phyloP scores from a whole-genome alignment of 176 grass and related monocot species.

The Oryza australiensis region DNA sequence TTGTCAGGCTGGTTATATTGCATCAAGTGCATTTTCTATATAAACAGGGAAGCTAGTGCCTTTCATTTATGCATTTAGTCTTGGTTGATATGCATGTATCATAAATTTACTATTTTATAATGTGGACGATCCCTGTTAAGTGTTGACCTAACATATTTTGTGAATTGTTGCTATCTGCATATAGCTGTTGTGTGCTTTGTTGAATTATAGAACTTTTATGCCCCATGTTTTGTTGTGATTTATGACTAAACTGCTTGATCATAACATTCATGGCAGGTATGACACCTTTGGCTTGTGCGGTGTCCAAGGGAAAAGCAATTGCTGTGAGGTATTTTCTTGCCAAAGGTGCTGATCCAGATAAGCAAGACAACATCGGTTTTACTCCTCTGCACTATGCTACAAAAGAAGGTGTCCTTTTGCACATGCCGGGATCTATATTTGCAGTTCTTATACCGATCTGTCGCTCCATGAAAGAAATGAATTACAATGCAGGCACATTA shows the following conservation, averaged over 20 bases:
- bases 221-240: background rate
- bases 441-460: no score
- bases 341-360: constrained; percentile 39
- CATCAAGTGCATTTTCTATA: background rate
- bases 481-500: no score
- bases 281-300: constrained; percentile 42
- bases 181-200: background rate
- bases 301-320: constrained; percentile 27
- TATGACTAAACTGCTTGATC: constrained; percentile 5
- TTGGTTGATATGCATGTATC: background rate
- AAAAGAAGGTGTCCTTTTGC: constrained; percentile 27
- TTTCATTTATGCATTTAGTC: background rate
- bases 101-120: background rate
- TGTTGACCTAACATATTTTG: background rate
- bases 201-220: background rate
- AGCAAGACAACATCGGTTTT: constrained; percentile 29
- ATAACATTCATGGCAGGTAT: constrained; percentile 21
- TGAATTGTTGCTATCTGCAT: background rate
- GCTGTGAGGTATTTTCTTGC: constrained; percentile 44
- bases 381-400: constrained; percentile 44
- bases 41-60: background rate
- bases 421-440: constrained; percentile 1
- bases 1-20: background rate
- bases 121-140: background rate
- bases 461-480: no score